These are phyloP conservation scores for Phanerochaete carnosa DNA, from an alignment of 768 basidiomycete genomes.

Conservation along the genomic window DNA sequence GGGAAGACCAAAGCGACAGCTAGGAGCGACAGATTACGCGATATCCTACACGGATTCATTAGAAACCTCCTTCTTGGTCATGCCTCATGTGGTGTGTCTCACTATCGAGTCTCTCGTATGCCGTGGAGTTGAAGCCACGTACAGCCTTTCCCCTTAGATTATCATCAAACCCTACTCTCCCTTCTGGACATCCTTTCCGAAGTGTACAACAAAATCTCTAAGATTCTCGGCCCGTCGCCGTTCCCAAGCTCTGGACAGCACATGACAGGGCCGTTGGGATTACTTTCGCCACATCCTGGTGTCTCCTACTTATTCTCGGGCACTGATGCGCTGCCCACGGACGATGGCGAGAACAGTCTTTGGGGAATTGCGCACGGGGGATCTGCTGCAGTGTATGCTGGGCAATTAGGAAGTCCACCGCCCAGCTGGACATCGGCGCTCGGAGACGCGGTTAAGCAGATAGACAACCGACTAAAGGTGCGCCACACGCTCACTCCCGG, in stretches of 20 bases:
- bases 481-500: slow-evolving; percentile 16
- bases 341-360: slow-evolving; percentile 50
- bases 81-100: slow-evolving; percentile 69
- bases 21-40: slow-evolving; percentile 56
- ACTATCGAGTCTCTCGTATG: neutral
- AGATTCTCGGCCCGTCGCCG: slow-evolving; percentile 79
- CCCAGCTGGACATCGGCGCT: slow-evolving; percentile 57
- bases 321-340: slow-evolving; percentile 35
- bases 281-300: slow-evolving; percentile 76
- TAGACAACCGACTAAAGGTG: slow-evolving; percentile 85
- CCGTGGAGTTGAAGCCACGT: neutral
- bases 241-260: slow-evolving; percentile 67
- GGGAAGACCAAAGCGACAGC: slow-evolving; percentile 52
- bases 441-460: slow-evolving; percentile 76
- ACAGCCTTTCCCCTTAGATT: slow-evolving; percentile 87
- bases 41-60: slow-evolving; percentile 56
- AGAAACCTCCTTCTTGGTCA: slow-evolving; percentile 68
- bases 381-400: slow-evolving; percentile 26
- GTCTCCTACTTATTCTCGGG: slow-evolving; percentile 73
- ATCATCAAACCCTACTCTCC: slow-evolving; percentile 84
- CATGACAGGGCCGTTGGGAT: slow-evolving; percentile 73
- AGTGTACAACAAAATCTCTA: slow-evolving; percentile 83
- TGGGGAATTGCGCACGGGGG: slow-evolving; percentile 61
- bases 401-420: slow-evolving; percentile 46
- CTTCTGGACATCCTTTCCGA: slow-evolving; percentile 88